Conservation (phyloP, 1,284 basidiomycete species). For the Ustilago loliicola region DNA sequence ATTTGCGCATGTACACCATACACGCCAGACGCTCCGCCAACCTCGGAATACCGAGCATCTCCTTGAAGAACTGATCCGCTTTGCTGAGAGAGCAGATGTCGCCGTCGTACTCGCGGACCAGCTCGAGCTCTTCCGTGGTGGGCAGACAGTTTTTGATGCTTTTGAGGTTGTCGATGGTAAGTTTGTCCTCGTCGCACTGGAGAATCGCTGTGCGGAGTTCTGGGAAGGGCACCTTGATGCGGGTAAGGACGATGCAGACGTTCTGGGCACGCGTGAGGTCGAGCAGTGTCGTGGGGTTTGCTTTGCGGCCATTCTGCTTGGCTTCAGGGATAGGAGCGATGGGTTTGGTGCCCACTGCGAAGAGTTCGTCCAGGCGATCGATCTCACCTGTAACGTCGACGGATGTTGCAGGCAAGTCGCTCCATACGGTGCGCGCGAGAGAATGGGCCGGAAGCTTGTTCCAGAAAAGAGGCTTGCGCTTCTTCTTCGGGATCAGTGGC, state of each 20-base stretch:
- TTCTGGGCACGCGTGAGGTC: conserved; percentile 56
- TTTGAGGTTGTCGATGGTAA: conserved; percentile 58
- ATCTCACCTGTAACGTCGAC: conserved; percentile 72
- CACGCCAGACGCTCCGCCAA: conserved; percentile 80
- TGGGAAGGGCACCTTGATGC: conserved; percentile 62
- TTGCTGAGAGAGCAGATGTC: conserved; percentile 71
- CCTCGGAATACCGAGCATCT: conserved; percentile 84
- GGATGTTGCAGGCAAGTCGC: conserved; percentile 73
- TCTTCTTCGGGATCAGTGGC: conserved; percentile 73
- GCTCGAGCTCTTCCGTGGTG: conserved; percentile 58
- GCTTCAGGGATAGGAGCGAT: conserved; percentile 37
- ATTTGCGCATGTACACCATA: conserved; percentile 84
- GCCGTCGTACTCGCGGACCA: conserved; percentile 61
- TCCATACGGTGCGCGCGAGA: conserved; percentile 79
- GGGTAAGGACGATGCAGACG: conserved; percentile 56
- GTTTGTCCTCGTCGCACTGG: conserved; percentile 51
- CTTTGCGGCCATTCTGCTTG: conserved; percentile 34
- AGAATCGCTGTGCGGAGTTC: conserved; percentile 56
- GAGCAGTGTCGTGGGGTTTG: conserved; percentile 54
- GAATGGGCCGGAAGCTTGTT: conserved; percentile 77
- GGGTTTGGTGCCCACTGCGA: conserved; percentile 75
- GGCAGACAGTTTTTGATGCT: conserved; percentile 59
- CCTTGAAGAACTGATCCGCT: conserved; percentile 85
- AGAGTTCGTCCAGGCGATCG: conserved; percentile 77
- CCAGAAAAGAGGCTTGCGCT: conserved; percentile 85